Base-by-base conservation (phyloP, 2,329 filamentous ascomycete species). In the Fusarium duplospermum region DNA sequence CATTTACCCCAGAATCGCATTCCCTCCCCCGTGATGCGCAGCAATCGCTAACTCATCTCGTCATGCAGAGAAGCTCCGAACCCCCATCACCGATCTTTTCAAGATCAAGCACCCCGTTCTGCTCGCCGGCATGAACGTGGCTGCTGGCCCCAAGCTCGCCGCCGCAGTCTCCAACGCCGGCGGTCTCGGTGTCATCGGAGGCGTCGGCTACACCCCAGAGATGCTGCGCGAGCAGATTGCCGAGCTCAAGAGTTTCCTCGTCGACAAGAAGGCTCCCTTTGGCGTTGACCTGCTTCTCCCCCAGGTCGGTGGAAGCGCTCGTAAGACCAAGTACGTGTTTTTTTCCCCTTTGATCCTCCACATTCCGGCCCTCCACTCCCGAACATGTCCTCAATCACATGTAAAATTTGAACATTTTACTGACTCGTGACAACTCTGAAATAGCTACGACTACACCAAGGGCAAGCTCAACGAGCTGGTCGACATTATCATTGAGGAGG, bases 361-460 rank as follows among this genome's bases (percentile, higher is more conserved):
- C 54, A 66, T 63, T 50, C 45, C 52, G 56, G 6, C 38, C 54
- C 57, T 42, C 57, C 50, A 42, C 38, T 67, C 29, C 24, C 10
- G 52, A n/a, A 35, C 33, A 71, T 62, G 18, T 20, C 29, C 24
- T 42, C 62, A 50, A 73, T 77, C 75, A 78, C 77, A 77, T 76
- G 75, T 72, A 70, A 67, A 73, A 35, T 35, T 52, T 36, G 35
- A 58, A 20, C 54, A 20, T 4, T 6, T 24, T 40, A 14, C 72
- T 78, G 45, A 78, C 66, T 52, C 50, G 60, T 33, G 45, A 38
- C 14, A 47, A 47, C 47, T 45, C 27, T 14, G n/a, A 20, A 33
- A 66, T 80, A 98, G 96, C 91, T 98, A 98, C 86, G 96, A 99
- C 86, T 99, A 99, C 89, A 99, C 96, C 81, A 98, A 99, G 89